Percentiles rank a stretch among this genome's conserved stretches.
Evolutionary conservation across 2,329 filamentous ascomycete genomes (phyloP).

Genomic region (Aureobasidium uvarum): DNA sequence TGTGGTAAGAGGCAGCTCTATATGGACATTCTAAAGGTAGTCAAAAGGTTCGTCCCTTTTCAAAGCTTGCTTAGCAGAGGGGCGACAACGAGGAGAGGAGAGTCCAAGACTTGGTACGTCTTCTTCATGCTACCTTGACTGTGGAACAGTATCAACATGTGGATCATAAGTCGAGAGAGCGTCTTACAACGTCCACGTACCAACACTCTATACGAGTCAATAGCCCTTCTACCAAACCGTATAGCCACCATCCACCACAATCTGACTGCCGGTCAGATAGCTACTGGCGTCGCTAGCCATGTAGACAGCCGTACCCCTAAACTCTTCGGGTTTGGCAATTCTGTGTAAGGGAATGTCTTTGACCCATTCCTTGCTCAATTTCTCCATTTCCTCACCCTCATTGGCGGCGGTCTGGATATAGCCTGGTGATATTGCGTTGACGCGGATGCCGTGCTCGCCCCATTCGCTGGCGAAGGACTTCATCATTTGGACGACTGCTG

Average conservation of each 20-base stretch:
- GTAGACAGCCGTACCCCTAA: conserved; percentile 40
- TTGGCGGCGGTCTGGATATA: conserved; percentile 39
- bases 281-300: conserved; percentile 37
- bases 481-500: conserved; percentile 42
- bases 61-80: neutral
- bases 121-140: neutral
- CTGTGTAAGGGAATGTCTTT: conserved; percentile 41
- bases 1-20: no score
- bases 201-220: neutral
- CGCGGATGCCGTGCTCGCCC: conserved; percentile 36
- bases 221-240: conserved; percentile 28
- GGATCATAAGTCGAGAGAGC: no score
- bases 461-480: conserved; percentile 36
- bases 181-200: neutral
- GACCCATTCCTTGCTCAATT: conserved; percentile 38
- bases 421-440: conserved; percentile 37
- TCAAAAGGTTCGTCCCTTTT: no score
- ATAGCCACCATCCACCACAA: conserved; percentile 39
- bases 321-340: conserved; percentile 42
- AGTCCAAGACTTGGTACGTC: neutral
- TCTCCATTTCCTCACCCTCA: conserved; percentile 41
- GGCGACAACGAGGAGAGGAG: neutral
- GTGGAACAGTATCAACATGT: no score
- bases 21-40: no score
- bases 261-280: conserved; percentile 38